These are phyloP conservation scores for Cordyceps fumosorosea DNA, from an alignment of 2,329 filamentous ascomycete genomes.

Conservation along the genomic window DNA sequence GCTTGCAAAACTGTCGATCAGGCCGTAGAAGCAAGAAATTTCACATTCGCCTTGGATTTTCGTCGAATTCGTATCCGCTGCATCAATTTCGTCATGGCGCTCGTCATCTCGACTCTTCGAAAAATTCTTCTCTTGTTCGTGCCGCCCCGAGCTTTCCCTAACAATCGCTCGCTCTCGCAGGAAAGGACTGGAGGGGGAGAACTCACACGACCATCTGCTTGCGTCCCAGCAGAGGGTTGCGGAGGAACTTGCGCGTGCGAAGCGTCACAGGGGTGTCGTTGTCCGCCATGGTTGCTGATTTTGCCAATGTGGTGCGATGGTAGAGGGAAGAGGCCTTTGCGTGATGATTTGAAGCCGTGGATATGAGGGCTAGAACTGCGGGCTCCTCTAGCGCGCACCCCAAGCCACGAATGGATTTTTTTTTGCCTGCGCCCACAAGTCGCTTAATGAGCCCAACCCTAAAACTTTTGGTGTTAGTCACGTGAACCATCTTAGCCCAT, in stretches of 20 bases:
- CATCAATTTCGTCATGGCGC: background rate
- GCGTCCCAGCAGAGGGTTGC: slow-evolving; percentile 96
- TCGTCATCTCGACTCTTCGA: background rate
- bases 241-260: slow-evolving; percentile 99
- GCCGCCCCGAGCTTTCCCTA: background rate
- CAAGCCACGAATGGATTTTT: slow-evolving; percentile 8
- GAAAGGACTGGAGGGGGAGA: slow-evolving; percentile 18
- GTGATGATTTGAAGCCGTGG: slow-evolving; percentile 9
- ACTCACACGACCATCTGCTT: slow-evolving; percentile 99
- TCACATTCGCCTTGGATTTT: background rate
- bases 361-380: slow-evolving; percentile 16
- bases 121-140: slow-evolving; percentile 10
- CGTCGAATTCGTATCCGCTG: background rate
- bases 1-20: background rate
- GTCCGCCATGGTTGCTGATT: slow-evolving; percentile 78
- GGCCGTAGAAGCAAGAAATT: too few species aligned
- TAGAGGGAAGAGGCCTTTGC: slow-evolving; percentile 15
- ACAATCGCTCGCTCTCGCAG: slow-evolving; percentile 2
- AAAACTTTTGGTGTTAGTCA: slow-evolving; percentile 21
- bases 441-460: slow-evolving; percentile 43
- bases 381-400: slow-evolving; percentile 15
- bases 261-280: slow-evolving; percentile 70
- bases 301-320: slow-evolving; percentile 22
- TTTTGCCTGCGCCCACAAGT: slow-evolving; percentile 23
- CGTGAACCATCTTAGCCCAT: background rate